A percentile compares a stretch with the other conserved stretches of the same genome.
These are phyloP conservation scores for Hortaea werneckii DNA, from an alignment of 2,329 filamentous ascomycete species.

Conservation along the genomic window DNA sequence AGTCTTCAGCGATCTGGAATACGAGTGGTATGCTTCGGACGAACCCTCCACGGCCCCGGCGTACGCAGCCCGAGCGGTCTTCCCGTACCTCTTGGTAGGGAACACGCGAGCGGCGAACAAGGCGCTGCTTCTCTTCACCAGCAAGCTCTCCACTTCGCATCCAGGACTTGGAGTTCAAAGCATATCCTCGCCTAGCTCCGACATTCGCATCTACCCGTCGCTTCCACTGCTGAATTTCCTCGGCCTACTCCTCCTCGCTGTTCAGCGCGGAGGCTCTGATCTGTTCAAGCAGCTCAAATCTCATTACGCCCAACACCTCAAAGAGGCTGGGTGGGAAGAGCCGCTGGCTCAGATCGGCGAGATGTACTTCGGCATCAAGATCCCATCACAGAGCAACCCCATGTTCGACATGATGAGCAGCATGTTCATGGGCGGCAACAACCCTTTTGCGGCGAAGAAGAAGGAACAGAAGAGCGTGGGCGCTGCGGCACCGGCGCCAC, in stretches of 20 bases:
- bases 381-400: conserved; percentile 81
- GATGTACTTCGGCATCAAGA: conserved; percentile 90
- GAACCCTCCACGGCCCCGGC: conserved; percentile 77
- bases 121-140: conserved; percentile 66
- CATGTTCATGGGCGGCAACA: conserved; percentile 70
- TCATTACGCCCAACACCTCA: conserved; percentile 71
- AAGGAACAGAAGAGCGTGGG: conserved; percentile 39
- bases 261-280: conserved; percentile 69
- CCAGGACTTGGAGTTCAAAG: conserved; percentile 64
- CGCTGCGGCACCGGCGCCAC: conserved; percentile 29
- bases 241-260: conserved; percentile 68
- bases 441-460: conserved; percentile 38
- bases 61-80: conserved; percentile 75
- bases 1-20: conserved; percentile 72
- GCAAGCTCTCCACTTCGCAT: conserved; percentile 50
- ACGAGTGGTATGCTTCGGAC: conserved; percentile 85
- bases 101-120: conserved; percentile 85
- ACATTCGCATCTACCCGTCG: conserved; percentile 72
- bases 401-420: conserved; percentile 97
- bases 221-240: conserved; percentile 94
- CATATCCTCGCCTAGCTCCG: conserved; percentile 62
- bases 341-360: conserved; percentile 79
- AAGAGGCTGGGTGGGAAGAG: conserved; percentile 66
- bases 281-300: conserved; percentile 70
- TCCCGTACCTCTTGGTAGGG: conserved; percentile 83